phyloP scores from a whole-genome alignment of 805 yeast species.

The Ogataea parapolymorpha region DNA sequence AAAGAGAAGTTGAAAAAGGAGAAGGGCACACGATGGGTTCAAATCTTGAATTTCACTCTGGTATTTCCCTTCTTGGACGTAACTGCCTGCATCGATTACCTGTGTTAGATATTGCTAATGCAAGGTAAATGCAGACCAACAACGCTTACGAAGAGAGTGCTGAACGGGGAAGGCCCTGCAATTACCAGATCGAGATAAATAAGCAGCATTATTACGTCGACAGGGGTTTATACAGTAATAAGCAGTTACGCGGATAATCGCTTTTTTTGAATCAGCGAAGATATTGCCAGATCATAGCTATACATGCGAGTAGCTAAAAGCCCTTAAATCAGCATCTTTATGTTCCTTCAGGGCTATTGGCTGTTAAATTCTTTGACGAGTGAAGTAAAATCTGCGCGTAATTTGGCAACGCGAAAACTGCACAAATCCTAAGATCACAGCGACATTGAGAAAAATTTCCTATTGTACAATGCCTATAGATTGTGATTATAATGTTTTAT shows the following conservation, averaged over 20 bases:
- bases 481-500: not conserved
- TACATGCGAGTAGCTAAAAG: too few relatives aligned
- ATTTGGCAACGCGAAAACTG: not conserved
- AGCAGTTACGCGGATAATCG: too few relatives aligned
- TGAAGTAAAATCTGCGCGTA: not conserved
- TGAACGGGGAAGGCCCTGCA: too few relatives aligned
- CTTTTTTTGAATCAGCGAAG: too few relatives aligned
- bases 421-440: not conserved
- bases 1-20: too few relatives aligned
- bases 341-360: too few relatives aligned
- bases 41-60: slow-evolving; percentile 2
- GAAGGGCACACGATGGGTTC: too few relatives aligned
- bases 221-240: not conserved
- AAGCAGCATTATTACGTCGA: not conserved
- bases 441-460: not conserved
- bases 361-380: too few relatives aligned
- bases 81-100: slow-evolving; percentile 5
- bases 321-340: too few relatives aligned
- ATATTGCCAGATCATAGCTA: too few relatives aligned
- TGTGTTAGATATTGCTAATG: not conserved
- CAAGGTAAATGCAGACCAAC: not conserved
- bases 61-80: slow-evolving; percentile 5
- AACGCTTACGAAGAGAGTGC: too few relatives aligned
- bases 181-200: not conserved
- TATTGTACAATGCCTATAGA: not conserved